These are phyloP conservation scores for Raffaelea arxii DNA, from an alignment of 2,329 filamentous ascomycete genomes.

Conservation along the genomic window DNA sequence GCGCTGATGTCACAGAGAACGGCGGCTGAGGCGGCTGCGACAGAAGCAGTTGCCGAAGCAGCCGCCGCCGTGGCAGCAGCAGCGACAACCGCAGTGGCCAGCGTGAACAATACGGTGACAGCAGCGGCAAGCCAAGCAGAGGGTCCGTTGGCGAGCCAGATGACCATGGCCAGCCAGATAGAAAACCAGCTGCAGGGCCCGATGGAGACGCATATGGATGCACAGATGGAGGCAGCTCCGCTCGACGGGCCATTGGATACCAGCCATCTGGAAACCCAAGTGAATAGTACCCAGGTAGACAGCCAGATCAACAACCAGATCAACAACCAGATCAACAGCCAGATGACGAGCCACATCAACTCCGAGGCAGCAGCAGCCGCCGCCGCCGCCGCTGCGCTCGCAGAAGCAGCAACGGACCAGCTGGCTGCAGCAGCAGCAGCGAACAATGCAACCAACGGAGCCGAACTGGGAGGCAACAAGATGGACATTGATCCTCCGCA, in stretches of 20 bases:
- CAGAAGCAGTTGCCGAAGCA: constrained; percentile 10
- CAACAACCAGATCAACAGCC: constrained; percentile 20
- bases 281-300: too few species aligned
- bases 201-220: too few species aligned
- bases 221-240: too few species aligned
- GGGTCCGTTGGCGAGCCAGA: too few species aligned
- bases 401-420: constrained; percentile 25
- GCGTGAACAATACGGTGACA: too few species aligned
- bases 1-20: constrained; percentile 9
- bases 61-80: constrained; percentile 30
- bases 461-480: background rate
- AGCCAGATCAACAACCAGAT: too few species aligned
- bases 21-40: constrained; percentile 38
- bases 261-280: too few species aligned
- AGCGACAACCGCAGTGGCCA: constrained; percentile 26
- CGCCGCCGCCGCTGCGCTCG: constrained; percentile 9
- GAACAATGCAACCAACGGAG: too few species aligned
- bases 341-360: constrained; percentile 23
- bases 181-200: too few species aligned
- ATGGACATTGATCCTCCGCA: constrained; percentile 2
- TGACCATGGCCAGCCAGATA: too few species aligned
- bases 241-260: too few species aligned
- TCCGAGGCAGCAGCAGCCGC: constrained; percentile 6
- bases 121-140: too few species aligned
- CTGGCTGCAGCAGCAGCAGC: background rate